Conservation (phyloP, 257 asterid species). For the Salvia splendens region DNA sequence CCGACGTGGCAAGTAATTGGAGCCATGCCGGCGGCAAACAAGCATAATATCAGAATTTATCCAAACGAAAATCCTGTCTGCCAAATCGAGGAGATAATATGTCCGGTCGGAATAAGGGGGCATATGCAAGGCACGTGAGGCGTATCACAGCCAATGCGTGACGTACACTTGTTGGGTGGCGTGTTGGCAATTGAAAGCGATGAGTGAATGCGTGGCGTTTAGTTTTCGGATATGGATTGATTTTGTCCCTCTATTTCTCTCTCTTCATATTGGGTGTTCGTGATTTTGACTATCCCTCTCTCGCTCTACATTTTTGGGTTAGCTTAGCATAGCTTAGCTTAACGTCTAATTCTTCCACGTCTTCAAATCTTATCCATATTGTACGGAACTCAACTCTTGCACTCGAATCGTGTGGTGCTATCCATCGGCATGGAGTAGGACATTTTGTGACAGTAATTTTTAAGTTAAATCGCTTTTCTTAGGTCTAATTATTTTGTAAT, state of each 20-base stretch:
- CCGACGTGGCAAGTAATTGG: background rate
- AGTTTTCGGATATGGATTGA: conserved; percentile 45
- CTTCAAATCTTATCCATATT: conserved; percentile 37
- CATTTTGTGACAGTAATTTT: background rate
- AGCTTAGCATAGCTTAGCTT: conserved; percentile 1
- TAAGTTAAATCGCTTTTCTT: too few species aligned
- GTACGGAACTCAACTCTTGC: conserved; percentile 12
- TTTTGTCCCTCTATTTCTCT: conserved; percentile 35
- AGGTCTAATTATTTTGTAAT: too few species aligned
- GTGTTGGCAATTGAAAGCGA: conserved; percentile 33
- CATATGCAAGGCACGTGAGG: conserved; percentile 43
- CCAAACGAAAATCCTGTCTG: conserved; percentile 20
- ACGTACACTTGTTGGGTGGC: conserved; percentile 44
- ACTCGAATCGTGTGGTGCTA: background rate
- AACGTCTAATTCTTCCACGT: conserved; percentile 30
- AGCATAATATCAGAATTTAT: conserved; percentile 12
- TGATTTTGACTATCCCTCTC: conserved; percentile 35
- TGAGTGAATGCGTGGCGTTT: conserved; percentile 35
- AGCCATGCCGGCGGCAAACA: conserved; percentile 4
- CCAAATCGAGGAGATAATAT: conserved; percentile 27
- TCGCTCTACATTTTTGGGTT: background rate
- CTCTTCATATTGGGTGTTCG: conserved; percentile 12
- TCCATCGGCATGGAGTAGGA: background rate
- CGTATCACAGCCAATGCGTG: conserved; percentile 15
- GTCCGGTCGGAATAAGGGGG: conserved; percentile 25